These are phyloP conservation scores for Aspergillus carlsbadensis DNA, from an alignment of 495 filamentous ascomycete genomes.

Conservation along the genomic window DNA sequence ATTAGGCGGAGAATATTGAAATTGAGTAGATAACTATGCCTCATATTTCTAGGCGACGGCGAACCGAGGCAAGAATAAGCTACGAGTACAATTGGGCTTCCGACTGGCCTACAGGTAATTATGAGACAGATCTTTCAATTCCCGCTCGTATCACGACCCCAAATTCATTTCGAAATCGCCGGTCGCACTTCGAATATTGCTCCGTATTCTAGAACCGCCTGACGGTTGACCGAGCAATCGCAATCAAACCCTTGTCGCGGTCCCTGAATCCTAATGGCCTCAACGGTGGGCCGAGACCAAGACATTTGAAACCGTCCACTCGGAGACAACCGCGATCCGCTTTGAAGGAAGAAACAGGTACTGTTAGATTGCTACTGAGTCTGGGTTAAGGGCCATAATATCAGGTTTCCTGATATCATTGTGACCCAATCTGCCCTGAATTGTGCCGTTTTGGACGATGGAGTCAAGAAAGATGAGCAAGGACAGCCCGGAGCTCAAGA, in stretches of 20 bases:
- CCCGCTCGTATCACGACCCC: not conserved
- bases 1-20: too few relatives aligned
- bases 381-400: not conserved
- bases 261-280: conserved; percentile 11
- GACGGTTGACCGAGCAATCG: not conserved
- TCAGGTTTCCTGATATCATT: conserved; percentile 3
- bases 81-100: too few relatives aligned
- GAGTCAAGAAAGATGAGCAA: not conserved
- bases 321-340: not conserved
- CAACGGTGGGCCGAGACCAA: conserved; percentile 5
- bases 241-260: conserved; percentile 5
- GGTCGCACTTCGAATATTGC: conserved; percentile 6
- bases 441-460: not conserved
- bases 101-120: too few relatives aligned
- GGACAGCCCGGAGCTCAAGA: not conserved
- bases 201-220: not conserved
- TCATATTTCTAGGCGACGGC: too few relatives aligned
- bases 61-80: too few relatives aligned
- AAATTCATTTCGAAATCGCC: not conserved
- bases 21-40: too few relatives aligned
- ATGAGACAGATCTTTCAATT: not conserved
- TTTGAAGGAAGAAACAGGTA: not conserved
- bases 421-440: not conserved
- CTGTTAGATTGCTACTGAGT: not conserved
- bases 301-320: conserved; percentile 6